These are phyloP conservation scores for Botryotinia calthae DNA, from an alignment of 2,329 filamentous ascomycete species.

Conservation along the genomic window DNA sequence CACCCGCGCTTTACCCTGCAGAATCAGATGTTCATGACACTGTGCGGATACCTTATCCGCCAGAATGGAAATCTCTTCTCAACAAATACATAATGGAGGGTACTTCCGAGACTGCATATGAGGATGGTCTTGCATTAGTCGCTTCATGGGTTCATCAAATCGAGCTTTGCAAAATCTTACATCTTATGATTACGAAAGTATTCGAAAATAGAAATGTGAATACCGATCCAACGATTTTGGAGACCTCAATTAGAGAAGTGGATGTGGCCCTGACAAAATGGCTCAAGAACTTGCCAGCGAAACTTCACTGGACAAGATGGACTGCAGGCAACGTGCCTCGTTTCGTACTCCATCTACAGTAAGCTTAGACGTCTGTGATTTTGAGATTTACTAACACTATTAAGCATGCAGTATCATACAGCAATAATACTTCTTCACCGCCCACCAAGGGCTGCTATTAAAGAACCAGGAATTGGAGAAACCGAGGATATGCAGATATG, in stretches of 20 bases:
- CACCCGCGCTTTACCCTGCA: constrained; percentile 49
- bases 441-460: constrained; percentile 46
- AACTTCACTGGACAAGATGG: constrained; percentile 52
- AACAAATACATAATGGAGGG: constrained; percentile 49
- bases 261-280: constrained; percentile 48
- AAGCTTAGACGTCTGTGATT: constrained; percentile 9
- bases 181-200: constrained; percentile 50
- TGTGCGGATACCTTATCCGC: constrained; percentile 49
- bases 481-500: constrained; percentile 50
- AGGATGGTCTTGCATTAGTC: constrained; percentile 46
- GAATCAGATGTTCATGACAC: constrained; percentile 51
- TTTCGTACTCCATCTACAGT: constrained; percentile 49
- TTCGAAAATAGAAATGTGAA: constrained; percentile 49
- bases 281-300: constrained; percentile 46
- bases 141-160: constrained; percentile 48
- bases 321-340: constrained; percentile 47
- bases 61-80: constrained; percentile 48
- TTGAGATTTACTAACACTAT: background rate
- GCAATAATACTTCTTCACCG: constrained; percentile 52
- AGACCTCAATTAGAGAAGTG: constrained; percentile 46
- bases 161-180: constrained; percentile 49
- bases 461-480: constrained; percentile 41
- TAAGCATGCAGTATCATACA: constrained; percentile 49
- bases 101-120: constrained; percentile 46
- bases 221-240: constrained; percentile 43